These are phyloP conservation scores for Exophiala oligosperma DNA, from an alignment of 2,329 filamentous ascomycete genomes.

Conservation along the genomic window DNA sequence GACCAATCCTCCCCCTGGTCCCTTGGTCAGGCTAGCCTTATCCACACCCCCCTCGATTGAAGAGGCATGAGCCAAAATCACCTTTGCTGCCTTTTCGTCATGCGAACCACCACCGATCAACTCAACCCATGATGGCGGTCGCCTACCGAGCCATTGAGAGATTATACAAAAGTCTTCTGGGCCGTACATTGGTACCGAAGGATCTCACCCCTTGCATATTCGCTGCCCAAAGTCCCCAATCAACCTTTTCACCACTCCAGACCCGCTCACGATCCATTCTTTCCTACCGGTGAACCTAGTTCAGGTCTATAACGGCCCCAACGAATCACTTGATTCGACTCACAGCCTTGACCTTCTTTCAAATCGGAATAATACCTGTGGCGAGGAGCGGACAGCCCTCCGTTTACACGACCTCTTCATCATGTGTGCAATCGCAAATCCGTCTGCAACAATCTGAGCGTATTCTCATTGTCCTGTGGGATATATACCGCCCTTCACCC, in stretches of 20 bases:
- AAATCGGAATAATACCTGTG: constrained; percentile 6
- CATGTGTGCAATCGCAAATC: constrained; percentile 9
- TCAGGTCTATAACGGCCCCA: not conserved
- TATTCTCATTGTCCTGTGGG: not conserved
- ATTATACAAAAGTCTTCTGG: constrained; percentile 11
- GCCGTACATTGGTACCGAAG: constrained; percentile 21
- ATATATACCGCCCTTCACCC: constrained; percentile 10
- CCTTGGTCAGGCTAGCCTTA: constrained; percentile 1
- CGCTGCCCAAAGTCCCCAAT: constrained; percentile 17
- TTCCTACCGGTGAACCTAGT: constrained; percentile 10
- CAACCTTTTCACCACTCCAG: constrained; percentile 4
- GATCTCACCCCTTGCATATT: constrained; percentile 17
- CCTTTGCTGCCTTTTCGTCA: constrained; percentile 19
- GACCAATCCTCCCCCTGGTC: not conserved
- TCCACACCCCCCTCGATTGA: not conserved
- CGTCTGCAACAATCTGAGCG: not conserved
- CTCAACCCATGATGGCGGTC: constrained; percentile 8
- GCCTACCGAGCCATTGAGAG: constrained; percentile 8
- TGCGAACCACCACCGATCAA: constrained; percentile 14
- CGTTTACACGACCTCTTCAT: not conserved
- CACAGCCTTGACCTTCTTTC: constrained; percentile 16
- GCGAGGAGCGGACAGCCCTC: not conserved
- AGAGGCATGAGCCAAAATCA: constrained; percentile 18
- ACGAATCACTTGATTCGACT: constrained; percentile 16
- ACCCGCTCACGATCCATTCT: constrained; percentile 11